phyloP scores from a whole-genome alignment of 768 basidiomycete species.

The Daedaleopsis nitida region DNA sequence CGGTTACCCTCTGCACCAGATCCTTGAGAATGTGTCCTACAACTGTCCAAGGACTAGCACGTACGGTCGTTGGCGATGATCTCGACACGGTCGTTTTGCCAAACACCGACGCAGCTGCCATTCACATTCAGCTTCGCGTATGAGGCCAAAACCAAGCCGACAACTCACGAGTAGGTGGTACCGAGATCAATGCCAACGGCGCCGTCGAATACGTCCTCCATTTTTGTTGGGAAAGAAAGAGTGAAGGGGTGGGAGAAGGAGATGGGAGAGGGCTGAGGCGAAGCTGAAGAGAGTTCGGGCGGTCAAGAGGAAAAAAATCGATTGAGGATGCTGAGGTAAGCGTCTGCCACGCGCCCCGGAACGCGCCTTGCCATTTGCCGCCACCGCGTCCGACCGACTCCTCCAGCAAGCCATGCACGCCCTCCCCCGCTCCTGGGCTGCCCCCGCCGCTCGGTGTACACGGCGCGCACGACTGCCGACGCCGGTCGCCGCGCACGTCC shows the following conservation, averaged over 20 bases:
- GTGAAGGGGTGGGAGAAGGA: conserved; percentile 34
- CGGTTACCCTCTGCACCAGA: conserved; percentile 84
- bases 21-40: neutral
- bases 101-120: conserved; percentile 93
- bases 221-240: conserved; percentile 50
- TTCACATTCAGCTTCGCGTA: conserved; percentile 21
- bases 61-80: conserved; percentile 97
- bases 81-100: conserved; percentile 99
- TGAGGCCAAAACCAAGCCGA: neutral
- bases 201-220: conserved; percentile 94
- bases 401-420: conserved; percentile 27
- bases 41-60: conserved; percentile 34
- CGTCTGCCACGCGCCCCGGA: conserved; percentile 25
- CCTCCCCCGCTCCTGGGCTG: conserved; percentile 20
- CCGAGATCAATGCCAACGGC: conserved; percentile 97
- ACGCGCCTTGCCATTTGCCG: conserved; percentile 27
- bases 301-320: conserved; percentile 42
- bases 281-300: conserved; percentile 21
- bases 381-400: conserved; percentile 31
- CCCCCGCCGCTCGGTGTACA: conserved; percentile 23
- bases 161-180: conserved; percentile 90
- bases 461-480: conserved; percentile 5
- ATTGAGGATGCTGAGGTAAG: conserved; percentile 57
- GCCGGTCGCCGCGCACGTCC: conserved; percentile 3
- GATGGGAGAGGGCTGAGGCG: conserved; percentile 18